A percentile compares a stretch with the other conserved stretches of the same genome.
Evolutionary conservation across 257 asterid genomes (phyloP).

Genomic region (Solanum phureja): DNA sequence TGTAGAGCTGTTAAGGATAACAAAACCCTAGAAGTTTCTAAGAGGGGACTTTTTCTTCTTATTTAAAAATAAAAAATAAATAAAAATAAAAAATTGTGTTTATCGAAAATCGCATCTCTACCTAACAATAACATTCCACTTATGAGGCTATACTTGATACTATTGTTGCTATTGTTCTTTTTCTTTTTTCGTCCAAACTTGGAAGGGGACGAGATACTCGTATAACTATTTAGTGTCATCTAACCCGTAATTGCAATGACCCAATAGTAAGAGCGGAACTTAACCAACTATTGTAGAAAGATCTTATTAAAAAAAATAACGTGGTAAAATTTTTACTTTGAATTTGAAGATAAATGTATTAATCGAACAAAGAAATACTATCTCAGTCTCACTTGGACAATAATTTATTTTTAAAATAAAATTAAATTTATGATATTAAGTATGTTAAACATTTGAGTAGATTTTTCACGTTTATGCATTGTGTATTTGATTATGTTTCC

Average conservation of each 20-base stretch:
- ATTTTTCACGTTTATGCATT: not conserved
- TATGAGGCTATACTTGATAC: not conserved
- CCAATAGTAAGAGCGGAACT: not conserved
- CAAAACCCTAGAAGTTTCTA: constrained; percentile 53
- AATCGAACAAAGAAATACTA: not conserved
- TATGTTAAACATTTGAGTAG: not conserved
- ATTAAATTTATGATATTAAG: fast-evolving
- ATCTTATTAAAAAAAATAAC: not conserved
- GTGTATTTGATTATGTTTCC: not conserved
- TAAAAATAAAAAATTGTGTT: too few relatives aligned
- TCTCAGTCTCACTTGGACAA: not conserved
- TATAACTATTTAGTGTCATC: not conserved
- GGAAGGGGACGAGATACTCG: not conserved
- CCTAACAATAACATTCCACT: fast-evolving
- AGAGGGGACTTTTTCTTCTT: not conserved
- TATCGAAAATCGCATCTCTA: not conserved
- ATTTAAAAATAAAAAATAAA: too few relatives aligned
- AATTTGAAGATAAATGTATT: not conserved
- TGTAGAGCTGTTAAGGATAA: constrained; percentile 19
- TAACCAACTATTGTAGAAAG: not conserved
- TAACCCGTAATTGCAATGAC: not conserved
- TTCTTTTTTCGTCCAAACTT: not conserved
- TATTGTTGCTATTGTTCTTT: not conserved
- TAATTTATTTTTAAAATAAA: not conserved
- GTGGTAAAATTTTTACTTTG: not conserved